Conservation (phyloP, 2,329 filamentous ascomycete genomes). For the Ophiostoma novo-ulmi region DNA sequence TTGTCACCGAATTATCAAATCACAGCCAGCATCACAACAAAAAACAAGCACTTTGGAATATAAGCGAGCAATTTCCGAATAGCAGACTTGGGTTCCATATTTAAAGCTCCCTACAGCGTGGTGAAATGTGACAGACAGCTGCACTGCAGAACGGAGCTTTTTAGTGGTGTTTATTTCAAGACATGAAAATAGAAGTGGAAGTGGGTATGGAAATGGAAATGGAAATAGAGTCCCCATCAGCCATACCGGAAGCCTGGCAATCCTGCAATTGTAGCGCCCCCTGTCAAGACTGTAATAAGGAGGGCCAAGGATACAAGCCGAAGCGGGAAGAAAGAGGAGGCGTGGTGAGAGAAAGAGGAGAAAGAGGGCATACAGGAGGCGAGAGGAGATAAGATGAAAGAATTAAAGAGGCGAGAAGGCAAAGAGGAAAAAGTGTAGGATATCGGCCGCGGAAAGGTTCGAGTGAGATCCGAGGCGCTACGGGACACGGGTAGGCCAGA, state of each 20-base stretch:
- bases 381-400: background rate
- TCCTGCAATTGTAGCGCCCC: no score
- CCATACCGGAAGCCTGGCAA: no score
- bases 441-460: background rate
- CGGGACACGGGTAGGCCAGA: background rate
- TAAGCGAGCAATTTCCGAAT: background rate
- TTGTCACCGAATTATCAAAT: background rate
- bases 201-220: background rate
- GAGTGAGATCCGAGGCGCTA: conserved; percentile 9
- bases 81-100: background rate
- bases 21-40: background rate
- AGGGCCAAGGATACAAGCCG: background rate
- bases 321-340: background rate
- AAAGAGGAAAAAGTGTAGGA: conserved; percentile 12
- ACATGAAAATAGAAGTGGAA: background rate
- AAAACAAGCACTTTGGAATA: background rate
- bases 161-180: background rate
- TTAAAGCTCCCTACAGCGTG: background rate
- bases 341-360: no score
- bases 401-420: background rate
- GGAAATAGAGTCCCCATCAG: background rate
- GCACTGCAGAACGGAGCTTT: background rate
- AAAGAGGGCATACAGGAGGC: background rate
- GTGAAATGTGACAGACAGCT: background rate
- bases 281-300: background rate